Conservation (phyloP, 768 basidiomycete species). For the Boletus sensibilis region DNA sequence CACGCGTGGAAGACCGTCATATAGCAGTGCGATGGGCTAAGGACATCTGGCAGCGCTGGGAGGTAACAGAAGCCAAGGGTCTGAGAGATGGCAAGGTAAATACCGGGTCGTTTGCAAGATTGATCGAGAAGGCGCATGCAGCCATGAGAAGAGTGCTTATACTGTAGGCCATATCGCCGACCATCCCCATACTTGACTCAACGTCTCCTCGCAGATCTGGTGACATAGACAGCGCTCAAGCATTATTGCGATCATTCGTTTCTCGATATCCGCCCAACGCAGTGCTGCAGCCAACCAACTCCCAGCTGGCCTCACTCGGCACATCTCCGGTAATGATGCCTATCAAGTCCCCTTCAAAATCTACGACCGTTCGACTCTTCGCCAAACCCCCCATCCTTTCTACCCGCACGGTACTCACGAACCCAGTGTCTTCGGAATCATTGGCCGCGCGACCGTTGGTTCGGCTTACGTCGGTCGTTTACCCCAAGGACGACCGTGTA, state of each 20-base stretch:
- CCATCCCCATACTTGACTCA: conserved; percentile 1
- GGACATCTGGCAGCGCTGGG: conserved; percentile 69
- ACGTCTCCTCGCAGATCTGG: conserved; percentile 39
- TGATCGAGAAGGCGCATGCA: conserved; percentile 66
- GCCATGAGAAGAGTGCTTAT: conserved; percentile 66
- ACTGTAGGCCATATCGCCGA: conserved; percentile 45
- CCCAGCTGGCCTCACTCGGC: neutral
- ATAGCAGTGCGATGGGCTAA: conserved; percentile 53
- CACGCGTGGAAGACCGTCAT: conserved; percentile 44
- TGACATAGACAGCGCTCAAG: conserved; percentile 51
- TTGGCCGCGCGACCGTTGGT: conserved; percentile 57
- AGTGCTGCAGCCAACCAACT: conserved; percentile 39
- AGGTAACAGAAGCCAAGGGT: conserved; percentile 42
- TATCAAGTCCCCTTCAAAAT: conserved; percentile 1
- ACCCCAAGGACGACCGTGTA: conserved; percentile 72
- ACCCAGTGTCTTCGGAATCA: conserved; percentile 27
- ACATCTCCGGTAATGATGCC: neutral
- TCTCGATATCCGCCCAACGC: conserved; percentile 58
- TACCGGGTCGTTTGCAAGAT: conserved; percentile 37
- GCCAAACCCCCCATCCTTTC: conserved; percentile 52
- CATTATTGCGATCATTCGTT: conserved; percentile 60
- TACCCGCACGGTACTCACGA: conserved; percentile 52
- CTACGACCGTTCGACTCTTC: conserved; percentile 19
- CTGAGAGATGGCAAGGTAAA: conserved; percentile 24
- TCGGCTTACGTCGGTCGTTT: conserved; percentile 56